Conservation (phyloP, 2,329 filamentous ascomycete genomes). For the Daldinia sp. region DNA sequence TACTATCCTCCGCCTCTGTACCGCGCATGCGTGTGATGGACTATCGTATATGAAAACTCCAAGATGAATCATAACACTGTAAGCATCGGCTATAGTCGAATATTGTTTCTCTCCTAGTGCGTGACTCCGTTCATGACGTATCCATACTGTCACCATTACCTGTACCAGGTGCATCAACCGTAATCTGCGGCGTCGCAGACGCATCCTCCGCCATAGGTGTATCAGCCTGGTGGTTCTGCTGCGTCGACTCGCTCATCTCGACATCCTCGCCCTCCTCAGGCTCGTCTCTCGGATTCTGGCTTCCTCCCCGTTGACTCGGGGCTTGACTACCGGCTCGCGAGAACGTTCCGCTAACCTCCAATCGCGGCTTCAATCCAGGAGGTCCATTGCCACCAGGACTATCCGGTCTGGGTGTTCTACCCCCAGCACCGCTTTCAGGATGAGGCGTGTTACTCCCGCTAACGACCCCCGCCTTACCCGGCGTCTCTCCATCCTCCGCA, state of each 20-base stretch:
- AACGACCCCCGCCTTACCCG: conserved; percentile 54
- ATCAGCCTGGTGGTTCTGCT: conserved; percentile 45
- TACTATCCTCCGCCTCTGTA: conserved; percentile 2
- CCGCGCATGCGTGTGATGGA: background rate
- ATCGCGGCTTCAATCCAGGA: conserved; percentile 38
- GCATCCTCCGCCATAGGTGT: conserved; percentile 55
- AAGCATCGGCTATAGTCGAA: background rate
- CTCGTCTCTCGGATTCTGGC: conserved; percentile 46
- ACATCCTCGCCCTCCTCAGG: conserved; percentile 48
- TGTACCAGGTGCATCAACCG: conserved; percentile 58
- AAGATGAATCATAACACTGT: background rate
- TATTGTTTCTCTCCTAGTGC: conserved; percentile 7
- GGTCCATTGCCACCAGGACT: conserved; percentile 44
- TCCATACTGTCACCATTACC: conserved; percentile 70
- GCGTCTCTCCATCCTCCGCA: conserved; percentile 67
- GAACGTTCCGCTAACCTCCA: conserved; percentile 35
- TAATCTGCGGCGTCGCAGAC: conserved; percentile 57
- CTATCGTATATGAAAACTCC: background rate
- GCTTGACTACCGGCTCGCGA: conserved; percentile 48
- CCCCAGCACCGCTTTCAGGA: conserved; percentile 52
- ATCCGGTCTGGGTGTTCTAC: conserved; percentile 44
- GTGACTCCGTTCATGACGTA: conserved; percentile 52
- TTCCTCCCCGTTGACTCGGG: conserved; percentile 46
- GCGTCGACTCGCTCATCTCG: conserved; percentile 50
- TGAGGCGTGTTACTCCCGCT: conserved; percentile 62